phyloP scores from a whole-genome alignment of 805 yeast species.

The Wickerhamiella siamensis region DNA sequence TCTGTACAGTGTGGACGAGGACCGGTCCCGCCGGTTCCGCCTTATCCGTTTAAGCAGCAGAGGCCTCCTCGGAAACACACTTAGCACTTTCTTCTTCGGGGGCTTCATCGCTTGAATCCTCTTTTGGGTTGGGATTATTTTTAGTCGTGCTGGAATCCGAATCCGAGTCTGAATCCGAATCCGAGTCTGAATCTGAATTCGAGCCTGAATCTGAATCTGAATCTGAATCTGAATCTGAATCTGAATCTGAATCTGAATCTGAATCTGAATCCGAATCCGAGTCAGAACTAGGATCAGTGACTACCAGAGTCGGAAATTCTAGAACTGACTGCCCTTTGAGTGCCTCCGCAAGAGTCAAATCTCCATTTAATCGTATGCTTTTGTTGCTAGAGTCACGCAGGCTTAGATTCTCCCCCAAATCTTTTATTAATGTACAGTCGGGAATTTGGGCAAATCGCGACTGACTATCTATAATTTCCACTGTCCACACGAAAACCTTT shows the following conservation, averaged over 20 bases:
- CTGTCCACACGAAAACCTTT: constrained; percentile 59
- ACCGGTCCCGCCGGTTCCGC: background rate
- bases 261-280: constrained; percentile 8
- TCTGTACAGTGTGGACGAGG: background rate
- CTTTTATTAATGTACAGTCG: constrained; percentile 10
- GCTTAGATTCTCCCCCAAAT: constrained; percentile 6
- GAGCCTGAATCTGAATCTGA: background rate
- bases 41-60: background rate
- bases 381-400: constrained; percentile 15
- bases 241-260: constrained; percentile 10
- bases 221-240: constrained; percentile 7
- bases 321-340: constrained; percentile 47
- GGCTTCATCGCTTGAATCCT: no score
- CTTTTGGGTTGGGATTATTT: no score
- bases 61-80: background rate
- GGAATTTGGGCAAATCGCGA: constrained; percentile 10
- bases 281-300: constrained; percentile 11
- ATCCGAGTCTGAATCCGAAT: background rate
- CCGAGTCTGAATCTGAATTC: background rate
- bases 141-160: no score
- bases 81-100: background rate
- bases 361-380: constrained; percentile 11
- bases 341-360: constrained; percentile 31
- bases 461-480: constrained; percentile 31
- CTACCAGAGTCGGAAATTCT: constrained; percentile 58